These are phyloP conservation scores for Botrytis cinerea DNA, from an alignment of 2,329 filamentous ascomycete species.

Conservation along the genomic window DNA sequence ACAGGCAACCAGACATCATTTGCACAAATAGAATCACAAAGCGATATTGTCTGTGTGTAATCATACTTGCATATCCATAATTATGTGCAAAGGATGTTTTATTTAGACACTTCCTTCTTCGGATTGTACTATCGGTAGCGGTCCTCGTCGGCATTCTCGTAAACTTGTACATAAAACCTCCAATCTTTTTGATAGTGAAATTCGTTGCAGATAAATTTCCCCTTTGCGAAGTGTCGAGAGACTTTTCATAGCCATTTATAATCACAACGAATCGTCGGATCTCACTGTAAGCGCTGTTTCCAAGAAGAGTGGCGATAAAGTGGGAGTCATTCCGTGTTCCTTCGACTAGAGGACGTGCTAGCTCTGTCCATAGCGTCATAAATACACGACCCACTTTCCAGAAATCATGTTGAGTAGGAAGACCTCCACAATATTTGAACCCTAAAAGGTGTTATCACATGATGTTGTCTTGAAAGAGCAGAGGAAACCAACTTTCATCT, in stretches of 20 bases:
- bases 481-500: conserved; percentile 1
- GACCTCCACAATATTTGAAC: not conserved
- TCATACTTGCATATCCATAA: not conserved
- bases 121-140: not conserved
- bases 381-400: conserved; percentile 37
- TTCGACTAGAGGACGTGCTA: conserved; percentile 3
- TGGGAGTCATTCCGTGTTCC: too few species aligned
- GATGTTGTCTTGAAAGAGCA: not conserved
- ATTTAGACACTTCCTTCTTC: not conserved
- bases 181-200: not conserved
- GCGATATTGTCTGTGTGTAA: too few species aligned
- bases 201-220: not conserved
- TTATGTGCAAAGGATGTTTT: not conserved
- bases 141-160: not conserved
- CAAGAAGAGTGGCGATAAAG: too few species aligned
- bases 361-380: conserved; percentile 36
- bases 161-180: not conserved
- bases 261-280: too few species aligned
- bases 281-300: too few species aligned
- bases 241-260: not conserved
- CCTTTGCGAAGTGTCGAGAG: not conserved
- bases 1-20: not conserved
- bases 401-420: not conserved
- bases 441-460: not conserved
- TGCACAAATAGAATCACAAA: not conserved